Evolutionary conservation across 2,329 filamentous ascomycete species (phyloP).

Genomic region (Stachybotrys echinatus): DNA sequence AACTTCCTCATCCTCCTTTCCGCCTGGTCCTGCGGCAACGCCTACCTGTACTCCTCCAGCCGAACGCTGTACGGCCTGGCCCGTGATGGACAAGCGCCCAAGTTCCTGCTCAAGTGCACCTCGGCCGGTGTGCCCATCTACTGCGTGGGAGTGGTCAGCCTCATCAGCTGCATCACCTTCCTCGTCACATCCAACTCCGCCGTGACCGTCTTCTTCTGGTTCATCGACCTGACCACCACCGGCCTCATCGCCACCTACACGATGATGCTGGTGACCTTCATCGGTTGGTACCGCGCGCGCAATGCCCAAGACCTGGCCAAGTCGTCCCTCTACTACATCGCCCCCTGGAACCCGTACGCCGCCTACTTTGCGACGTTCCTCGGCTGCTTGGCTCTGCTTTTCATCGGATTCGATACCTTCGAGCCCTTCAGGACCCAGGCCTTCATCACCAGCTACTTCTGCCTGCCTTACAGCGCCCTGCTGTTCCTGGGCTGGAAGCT

Average conservation of each 20-base stretch:
- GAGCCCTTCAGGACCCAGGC: conserved; percentile 37
- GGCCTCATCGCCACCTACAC: conserved; percentile 49
- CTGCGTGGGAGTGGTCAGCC: conserved; percentile 38
- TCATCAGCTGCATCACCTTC: conserved; percentile 40
- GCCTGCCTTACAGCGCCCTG: conserved; percentile 41
- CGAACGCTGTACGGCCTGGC: conserved; percentile 29
- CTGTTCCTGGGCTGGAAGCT: conserved; percentile 65
- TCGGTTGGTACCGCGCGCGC: conserved; percentile 38
- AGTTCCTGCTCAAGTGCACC: conserved; percentile 48
- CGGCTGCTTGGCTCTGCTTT: conserved; percentile 43
- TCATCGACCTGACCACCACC: conserved; percentile 45
- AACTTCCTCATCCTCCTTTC: conserved; percentile 52
- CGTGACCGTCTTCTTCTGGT: conserved; percentile 38
- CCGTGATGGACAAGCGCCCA: conserved; percentile 4
- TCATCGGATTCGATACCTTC: conserved; percentile 49
- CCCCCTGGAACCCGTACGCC: conserved; percentile 41
- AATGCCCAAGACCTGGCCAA: conserved; percentile 37
- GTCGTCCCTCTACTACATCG: conserved; percentile 39
- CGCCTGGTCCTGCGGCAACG: conserved; percentile 29
- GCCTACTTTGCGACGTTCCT: conserved; percentile 40
- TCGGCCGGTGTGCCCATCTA: conserved; percentile 50
- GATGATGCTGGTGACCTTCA: conserved; percentile 29
- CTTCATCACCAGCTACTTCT: conserved; percentile 47
- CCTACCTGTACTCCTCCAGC: conserved; percentile 41
- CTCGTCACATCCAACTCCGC: conserved; percentile 37